Conservation (phyloP, 176 grass and related monocot genomes). For the Aegilops longissima region DNA sequence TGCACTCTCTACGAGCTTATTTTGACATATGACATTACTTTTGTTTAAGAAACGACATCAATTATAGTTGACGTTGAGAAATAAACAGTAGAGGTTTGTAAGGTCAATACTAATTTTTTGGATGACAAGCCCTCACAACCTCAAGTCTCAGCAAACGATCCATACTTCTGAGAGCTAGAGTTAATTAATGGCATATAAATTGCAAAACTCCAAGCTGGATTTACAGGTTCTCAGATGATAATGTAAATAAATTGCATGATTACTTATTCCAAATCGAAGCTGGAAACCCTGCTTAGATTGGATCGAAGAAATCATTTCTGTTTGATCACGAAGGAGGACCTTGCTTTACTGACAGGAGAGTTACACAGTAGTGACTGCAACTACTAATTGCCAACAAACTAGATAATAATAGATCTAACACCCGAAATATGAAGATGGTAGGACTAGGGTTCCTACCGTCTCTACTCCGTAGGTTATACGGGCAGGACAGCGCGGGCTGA, state of each 20-base stretch:
- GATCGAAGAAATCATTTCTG: neutral
- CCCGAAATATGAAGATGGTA: neutral
- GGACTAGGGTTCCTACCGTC: no score
- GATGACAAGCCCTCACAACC: neutral
- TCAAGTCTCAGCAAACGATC: neutral
- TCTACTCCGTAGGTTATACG: no score
- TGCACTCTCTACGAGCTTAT: neutral
- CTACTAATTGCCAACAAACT: no score
- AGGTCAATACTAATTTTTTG: conserved; percentile 10
- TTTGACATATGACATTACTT: neutral
- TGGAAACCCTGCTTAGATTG: neutral
- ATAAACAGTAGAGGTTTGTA: neutral
- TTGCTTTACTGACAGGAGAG: neutral
- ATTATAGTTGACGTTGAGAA: conserved; percentile 8
- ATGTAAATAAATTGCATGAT: conserved; percentile 9
- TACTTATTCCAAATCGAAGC: neutral
- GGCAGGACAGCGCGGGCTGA: no score
- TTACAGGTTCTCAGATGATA: neutral
- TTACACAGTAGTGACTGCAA: neutral
- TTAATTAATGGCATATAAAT: neutral
- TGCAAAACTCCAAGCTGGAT: neutral
- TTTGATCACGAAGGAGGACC: neutral
- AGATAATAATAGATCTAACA: neutral
- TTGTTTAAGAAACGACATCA: neutral
- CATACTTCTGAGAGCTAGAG: neutral